Evolutionary conservation across 1,284 basidiomycete genomes (phyloP), one percentile per base, ranked within the genome.

Genomic region (Cryptococcus jaspeensis): DNA sequence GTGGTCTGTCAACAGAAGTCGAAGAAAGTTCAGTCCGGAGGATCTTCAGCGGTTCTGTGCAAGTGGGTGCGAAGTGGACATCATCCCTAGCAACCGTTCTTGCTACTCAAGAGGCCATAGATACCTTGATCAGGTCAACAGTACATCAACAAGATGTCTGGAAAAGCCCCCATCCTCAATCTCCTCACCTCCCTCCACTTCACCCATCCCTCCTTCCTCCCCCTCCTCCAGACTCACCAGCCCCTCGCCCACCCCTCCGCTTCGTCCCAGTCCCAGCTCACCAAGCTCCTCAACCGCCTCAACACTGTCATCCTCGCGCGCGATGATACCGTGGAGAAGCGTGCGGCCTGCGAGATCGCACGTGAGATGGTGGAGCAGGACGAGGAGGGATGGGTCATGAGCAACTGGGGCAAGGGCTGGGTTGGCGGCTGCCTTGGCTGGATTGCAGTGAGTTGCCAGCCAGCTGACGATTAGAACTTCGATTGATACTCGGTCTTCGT

Each of bases 341-440:
- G 46, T 32, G 56, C 57, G 7, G 60, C 61, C 9, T 63, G 56
- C 43, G 45, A 35, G 11, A 52, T 75, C 5, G 71, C 69, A 0
- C 50, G 45, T 5, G 56, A 56, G 23, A 50, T 76, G 0, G 53
- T 78, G 0, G 23, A 52, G 43, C 65, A 72, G 62, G 76, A 76
- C 52, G 56, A 55, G 16, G 75, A 76, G 53, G 73, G 73, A 3
- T 70, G 63, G 56, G 69, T 70, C 6, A 36, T 74, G 22, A 61
- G 62, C 3, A 59, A 54, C 22, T 72, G 54, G 43, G 76, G 74
- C 2, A 76, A 74, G 55, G 59, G 56, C 2, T 76, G 74, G 76
- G 61, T 74, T 22, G 62, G 56, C 0, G 63, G 62, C 15, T 65
- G 65, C 55, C 59, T 72, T 16, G 62, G 62, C 11, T 58, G 53